Evolutionary conservation across 441 rosid species (phyloP).

Genomic region (Macaranga tanarius): DNA sequence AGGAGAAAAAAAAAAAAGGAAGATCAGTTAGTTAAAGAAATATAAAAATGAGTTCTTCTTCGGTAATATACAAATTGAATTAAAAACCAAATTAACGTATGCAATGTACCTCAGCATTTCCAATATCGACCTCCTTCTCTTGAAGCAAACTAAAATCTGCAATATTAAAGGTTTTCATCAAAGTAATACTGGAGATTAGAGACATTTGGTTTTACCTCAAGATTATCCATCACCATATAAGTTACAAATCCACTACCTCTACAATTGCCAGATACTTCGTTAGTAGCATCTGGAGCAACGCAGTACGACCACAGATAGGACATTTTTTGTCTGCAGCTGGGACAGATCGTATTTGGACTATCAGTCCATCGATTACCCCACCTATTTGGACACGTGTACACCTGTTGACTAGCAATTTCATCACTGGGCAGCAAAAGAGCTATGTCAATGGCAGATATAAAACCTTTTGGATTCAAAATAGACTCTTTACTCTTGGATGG

Average conservation of each 20-base stretch:
- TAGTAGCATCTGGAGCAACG: not conserved
- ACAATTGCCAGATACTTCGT: constrained; percentile 1
- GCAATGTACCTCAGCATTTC: too few relatives aligned
- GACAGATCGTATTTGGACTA: too few relatives aligned
- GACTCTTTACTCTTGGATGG: not conserved
- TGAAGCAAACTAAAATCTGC: constrained; percentile 14
- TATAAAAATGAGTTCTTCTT: too few relatives aligned
- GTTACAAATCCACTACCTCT: constrained; percentile 30
- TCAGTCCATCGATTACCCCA: too few relatives aligned
- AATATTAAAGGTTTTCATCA: constrained; percentile 28
- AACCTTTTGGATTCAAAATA: not conserved
- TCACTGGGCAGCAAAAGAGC: not conserved
- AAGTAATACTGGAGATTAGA: constrained; percentile 17
- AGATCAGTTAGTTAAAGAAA: too few relatives aligned
- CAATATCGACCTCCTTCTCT: constrained; percentile 22
- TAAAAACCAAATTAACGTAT: too few relatives aligned
- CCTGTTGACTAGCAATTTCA: not conserved
- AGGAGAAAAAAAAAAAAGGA: too few relatives aligned
- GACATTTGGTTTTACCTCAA: constrained; percentile 29
- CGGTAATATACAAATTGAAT: too few relatives aligned
- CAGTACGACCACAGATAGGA: too few relatives aligned
- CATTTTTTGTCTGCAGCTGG: too few relatives aligned
- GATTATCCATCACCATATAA: constrained; percentile 3
- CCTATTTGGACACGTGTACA: not conserved
- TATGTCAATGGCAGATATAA: not conserved